These are phyloP conservation scores for Prillingera fragicola DNA, from an alignment of 1,284 basidiomycete genomes.

Conservation along the genomic window DNA sequence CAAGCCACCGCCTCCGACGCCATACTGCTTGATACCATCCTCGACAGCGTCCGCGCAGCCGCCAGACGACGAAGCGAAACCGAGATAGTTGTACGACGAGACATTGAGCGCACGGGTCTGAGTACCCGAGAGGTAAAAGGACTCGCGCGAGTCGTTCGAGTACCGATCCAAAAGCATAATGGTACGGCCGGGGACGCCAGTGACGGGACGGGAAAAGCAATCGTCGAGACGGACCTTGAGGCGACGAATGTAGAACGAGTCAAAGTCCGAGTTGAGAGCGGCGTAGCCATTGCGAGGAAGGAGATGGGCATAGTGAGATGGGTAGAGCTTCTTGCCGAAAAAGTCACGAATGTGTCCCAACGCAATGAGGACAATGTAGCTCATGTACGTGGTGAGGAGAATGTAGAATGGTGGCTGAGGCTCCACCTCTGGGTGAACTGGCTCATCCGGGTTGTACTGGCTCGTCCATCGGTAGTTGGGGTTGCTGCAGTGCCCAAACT, in stretches of 20 bases:
- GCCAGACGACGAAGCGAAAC: slow-evolving; percentile 90
- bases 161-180: slow-evolving; percentile 80
- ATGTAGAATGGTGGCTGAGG: slow-evolving; percentile 85
- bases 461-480: slow-evolving; percentile 47
- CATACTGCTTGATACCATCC: slow-evolving; percentile 69
- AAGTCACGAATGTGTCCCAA: slow-evolving; percentile 94
- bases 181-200: slow-evolving; percentile 92
- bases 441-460: slow-evolving; percentile 47
- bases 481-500: slow-evolving; percentile 47
- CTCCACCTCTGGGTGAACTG: slow-evolving; percentile 54
- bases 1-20: slow-evolving; percentile 69
- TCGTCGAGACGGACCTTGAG: slow-evolving; percentile 92
- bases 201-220: slow-evolving; percentile 89
- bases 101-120: slow-evolving; percentile 89
- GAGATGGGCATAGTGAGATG: slow-evolving; percentile 70
- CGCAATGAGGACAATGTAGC: slow-evolving; percentile 79
- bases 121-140: slow-evolving; percentile 70
- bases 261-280: slow-evolving; percentile 94
- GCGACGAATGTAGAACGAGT: slow-evolving; percentile 97
- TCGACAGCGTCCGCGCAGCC: slow-evolving; percentile 92
- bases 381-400: slow-evolving; percentile 84
- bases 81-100: slow-evolving; percentile 98
- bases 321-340: slow-evolving; percentile 77
- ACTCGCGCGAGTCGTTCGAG: slow-evolving; percentile 75
- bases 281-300: slow-evolving; percentile 84